Conservation (phyloP, 352 stramenopile genomes). For the Vaucheria bursata region DNA sequence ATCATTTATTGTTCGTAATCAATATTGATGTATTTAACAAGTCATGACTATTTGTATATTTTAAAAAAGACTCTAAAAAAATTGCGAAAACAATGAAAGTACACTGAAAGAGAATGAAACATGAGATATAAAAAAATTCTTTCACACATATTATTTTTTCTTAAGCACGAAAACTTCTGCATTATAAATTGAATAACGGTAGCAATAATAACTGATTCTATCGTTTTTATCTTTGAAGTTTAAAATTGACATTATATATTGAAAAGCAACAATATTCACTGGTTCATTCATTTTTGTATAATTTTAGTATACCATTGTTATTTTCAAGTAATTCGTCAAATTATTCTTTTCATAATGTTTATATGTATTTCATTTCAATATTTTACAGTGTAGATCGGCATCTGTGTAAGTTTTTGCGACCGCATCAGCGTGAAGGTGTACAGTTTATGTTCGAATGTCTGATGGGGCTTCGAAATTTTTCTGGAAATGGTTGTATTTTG, state of each 20-base stretch:
- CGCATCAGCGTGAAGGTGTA: conserved; percentile 51
- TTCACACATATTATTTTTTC: too few species aligned
- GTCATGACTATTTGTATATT: too few species aligned
- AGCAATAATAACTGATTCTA: too few species aligned
- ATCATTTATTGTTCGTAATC: too few species aligned
- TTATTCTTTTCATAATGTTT: conserved; percentile 23
- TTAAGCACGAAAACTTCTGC: too few species aligned
- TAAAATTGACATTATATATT: not conserved
- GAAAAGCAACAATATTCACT: not conserved
- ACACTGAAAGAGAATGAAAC: too few species aligned
- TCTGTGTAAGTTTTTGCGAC: conserved; percentile 49
- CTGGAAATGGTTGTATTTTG: conserved; percentile 46
- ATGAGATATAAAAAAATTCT: too few species aligned
- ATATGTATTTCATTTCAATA: conserved; percentile 13
- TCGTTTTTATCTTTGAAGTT: too few species aligned
- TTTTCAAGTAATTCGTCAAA: conserved; percentile 14
- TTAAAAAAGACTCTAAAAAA: too few species aligned
- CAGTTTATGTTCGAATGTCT: conserved; percentile 53
- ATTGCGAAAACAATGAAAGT: too few species aligned
- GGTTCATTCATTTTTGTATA: not conserved
- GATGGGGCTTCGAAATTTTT: conserved; percentile 48
- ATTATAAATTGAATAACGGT: too few species aligned
- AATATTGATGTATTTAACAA: too few species aligned
- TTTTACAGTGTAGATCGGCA: conserved; percentile 32
- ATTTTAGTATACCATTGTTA: not conserved